Evolutionary conservation across 2,329 filamentous ascomycete species (phyloP).

Genomic region (Pseudocercospora eumusae): DNA sequence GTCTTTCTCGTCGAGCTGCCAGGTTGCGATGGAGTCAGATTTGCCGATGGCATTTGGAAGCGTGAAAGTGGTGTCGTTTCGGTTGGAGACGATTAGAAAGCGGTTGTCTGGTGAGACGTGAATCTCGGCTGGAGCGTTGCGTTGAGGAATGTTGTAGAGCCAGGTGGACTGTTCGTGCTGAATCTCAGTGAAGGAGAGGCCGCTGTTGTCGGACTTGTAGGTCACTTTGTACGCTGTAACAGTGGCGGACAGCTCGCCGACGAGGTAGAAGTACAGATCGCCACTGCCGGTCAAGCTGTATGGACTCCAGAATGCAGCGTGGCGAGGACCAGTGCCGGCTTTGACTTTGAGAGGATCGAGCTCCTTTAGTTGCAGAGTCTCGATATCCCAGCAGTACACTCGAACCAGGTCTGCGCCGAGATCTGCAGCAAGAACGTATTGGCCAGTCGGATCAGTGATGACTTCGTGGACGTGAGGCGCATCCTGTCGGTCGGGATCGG

Average conservation of each 20-base stretch:
- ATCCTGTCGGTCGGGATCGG: constrained; percentile 38
- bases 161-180: constrained; percentile 52
- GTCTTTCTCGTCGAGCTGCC: constrained; percentile 60
- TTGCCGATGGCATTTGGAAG: constrained; percentile 49
- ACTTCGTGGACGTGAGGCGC: constrained; percentile 42
- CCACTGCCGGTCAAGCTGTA: constrained; percentile 29
- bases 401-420: constrained; percentile 43
- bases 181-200: constrained; percentile 50
- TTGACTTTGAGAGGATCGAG: constrained; percentile 32
- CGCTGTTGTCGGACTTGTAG: constrained; percentile 46
- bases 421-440: constrained; percentile 43
- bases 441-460: constrained; percentile 42
- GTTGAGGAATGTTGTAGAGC: constrained; percentile 46
- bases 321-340: constrained; percentile 41
- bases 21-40: constrained; percentile 65
- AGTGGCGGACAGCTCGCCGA: constrained; percentile 55
- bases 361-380: constrained; percentile 33
- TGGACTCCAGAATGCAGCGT: constrained; percentile 41
- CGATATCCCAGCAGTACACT: constrained; percentile 36
- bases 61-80: constrained; percentile 60
- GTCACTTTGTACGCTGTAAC: constrained; percentile 51
- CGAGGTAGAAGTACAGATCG: constrained; percentile 42
- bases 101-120: constrained; percentile 53
- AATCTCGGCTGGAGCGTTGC: constrained; percentile 59
- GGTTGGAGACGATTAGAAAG: constrained; percentile 68